Evolutionary conservation across 108 stramenopile species (phyloP).

Genomic region (Skeletonema tropicum): DNA sequence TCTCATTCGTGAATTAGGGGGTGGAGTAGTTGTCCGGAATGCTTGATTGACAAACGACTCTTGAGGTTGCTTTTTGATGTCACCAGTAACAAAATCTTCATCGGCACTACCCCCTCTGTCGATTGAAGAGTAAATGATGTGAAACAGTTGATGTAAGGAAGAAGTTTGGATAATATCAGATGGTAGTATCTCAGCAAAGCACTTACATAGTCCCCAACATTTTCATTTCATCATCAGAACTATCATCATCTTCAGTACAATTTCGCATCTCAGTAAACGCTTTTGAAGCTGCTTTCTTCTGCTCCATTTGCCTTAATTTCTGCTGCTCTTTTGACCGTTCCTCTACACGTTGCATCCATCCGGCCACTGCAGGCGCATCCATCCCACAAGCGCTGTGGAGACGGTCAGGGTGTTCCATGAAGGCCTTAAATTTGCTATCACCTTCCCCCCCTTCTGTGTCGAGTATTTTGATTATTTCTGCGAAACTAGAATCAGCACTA

Average conservation of each 20-base stretch:
- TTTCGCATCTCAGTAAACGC: neutral
- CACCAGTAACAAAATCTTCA: constrained; percentile 1
- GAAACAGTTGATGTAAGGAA: neutral
- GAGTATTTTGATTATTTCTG: constrained; percentile 47
- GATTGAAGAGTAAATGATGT: neutral
- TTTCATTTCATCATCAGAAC: constrained; percentile 6
- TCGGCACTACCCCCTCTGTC: constrained; percentile 3
- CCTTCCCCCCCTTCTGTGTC: constrained; percentile 36
- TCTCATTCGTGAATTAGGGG: constrained; percentile 28
- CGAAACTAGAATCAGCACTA: constrained; percentile 42
- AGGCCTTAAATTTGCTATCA: constrained; percentile 33
- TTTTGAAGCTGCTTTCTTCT: constrained; percentile 1
- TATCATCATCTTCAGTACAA: neutral
- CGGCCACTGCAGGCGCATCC: constrained; percentile 31
- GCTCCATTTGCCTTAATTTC: constrained; percentile 18
- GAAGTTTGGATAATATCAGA: neutral
- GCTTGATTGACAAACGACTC: neutral
- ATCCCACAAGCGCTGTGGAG: constrained; percentile 9
- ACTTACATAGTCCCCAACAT: constrained; percentile 9
- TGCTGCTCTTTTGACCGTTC: constrained; percentile 27
- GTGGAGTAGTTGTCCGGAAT: constrained; percentile 28
- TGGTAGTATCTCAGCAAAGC: neutral
- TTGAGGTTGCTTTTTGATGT: constrained; percentile 10
- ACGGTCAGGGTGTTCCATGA: constrained; percentile 12
- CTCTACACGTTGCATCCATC: constrained; percentile 45